These are phyloP conservation scores for Emmonsiellopsis sp. DNA, from an alignment of 2,329 filamentous ascomycete species.

Conservation along the genomic window DNA sequence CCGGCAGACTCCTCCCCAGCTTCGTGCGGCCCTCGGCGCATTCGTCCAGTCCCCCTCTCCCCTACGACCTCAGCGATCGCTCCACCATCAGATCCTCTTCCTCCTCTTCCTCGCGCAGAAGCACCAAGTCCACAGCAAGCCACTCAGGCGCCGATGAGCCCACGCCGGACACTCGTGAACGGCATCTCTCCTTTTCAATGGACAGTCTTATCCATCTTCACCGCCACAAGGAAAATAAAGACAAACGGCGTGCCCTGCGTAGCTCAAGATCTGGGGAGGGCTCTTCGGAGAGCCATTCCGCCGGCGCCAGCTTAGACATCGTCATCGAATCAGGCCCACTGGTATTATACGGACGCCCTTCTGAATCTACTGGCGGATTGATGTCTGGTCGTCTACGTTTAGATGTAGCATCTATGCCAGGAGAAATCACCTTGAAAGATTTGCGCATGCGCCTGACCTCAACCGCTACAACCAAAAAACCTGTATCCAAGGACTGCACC, in stretches of 20 bases:
- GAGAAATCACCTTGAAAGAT: constrained; percentile 55
- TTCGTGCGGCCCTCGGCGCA: constrained; percentile 27
- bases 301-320: constrained; percentile 43
- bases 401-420: constrained; percentile 42
- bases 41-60: constrained; percentile 21
- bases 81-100: constrained; percentile 20
- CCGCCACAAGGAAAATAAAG: constrained; percentile 30
- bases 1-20: constrained; percentile 32
- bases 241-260: constrained; percentile 32
- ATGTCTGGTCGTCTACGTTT: constrained; percentile 76
- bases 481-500: constrained; percentile 67
- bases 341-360: constrained; percentile 68
- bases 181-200: constrained; percentile 35
- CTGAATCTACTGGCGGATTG: constrained; percentile 71
- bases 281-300: constrained; percentile 16
- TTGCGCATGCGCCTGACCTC: constrained; percentile 66
- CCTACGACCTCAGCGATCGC: constrained; percentile 15
- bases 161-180: constrained; percentile 16
- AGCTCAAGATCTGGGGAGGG: constrained; percentile 31
- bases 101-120: constrained; percentile 14
- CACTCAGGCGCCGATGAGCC: neutral
- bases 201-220: constrained; percentile 36
- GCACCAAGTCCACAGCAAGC: neutral
- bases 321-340: constrained; percentile 78
- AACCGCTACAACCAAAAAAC: constrained; percentile 68